These are phyloP conservation scores for Ogataea zsoltii DNA, from an alignment of 805 yeast genomes.

Conservation along the genomic window DNA sequence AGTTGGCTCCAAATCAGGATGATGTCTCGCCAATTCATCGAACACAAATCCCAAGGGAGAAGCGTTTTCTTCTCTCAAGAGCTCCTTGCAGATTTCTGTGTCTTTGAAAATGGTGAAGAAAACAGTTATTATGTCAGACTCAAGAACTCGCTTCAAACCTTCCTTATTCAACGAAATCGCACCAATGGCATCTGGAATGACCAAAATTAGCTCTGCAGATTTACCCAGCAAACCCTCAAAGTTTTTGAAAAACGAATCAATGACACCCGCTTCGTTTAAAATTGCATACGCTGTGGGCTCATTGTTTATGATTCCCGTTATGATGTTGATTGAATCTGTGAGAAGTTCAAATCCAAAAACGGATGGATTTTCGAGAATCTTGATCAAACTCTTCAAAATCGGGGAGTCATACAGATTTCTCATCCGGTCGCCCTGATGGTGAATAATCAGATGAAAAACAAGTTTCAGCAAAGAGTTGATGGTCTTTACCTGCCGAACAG, in stretches of 20 bases:
- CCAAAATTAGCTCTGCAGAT: constrained; percentile 53
- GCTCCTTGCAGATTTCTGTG: constrained; percentile 50
- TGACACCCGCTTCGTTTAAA: constrained; percentile 72
- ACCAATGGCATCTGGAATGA: constrained; percentile 74
- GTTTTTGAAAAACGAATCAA: constrained; percentile 61
- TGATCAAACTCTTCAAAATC: constrained; percentile 59
- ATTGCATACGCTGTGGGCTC: constrained; percentile 89
- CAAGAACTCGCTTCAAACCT: constrained; percentile 62
- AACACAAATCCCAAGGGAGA: constrained; percentile 63
- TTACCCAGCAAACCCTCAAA: constrained; percentile 59
- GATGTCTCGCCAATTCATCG: constrained; percentile 83
- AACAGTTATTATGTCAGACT: constrained; percentile 36
- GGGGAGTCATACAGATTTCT: constrained; percentile 86
- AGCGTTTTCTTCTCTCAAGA: constrained; percentile 54
- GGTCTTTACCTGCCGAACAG: constrained; percentile 60
- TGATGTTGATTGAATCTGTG: constrained; percentile 59
- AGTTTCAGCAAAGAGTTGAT: constrained; percentile 64
- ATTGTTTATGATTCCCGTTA: constrained; percentile 74
- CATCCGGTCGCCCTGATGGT: constrained; percentile 81
- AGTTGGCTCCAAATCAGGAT: constrained; percentile 65
- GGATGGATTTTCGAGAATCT: constrained; percentile 53
- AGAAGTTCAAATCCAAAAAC: constrained; percentile 69
- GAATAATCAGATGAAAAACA: constrained; percentile 59
- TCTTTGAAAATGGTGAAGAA: constrained; percentile 54
- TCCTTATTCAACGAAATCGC: constrained; percentile 78